Evolutionary conservation across 352 stramenopile species (phyloP).

Genomic region (Globisporangium cystogenes): DNA sequence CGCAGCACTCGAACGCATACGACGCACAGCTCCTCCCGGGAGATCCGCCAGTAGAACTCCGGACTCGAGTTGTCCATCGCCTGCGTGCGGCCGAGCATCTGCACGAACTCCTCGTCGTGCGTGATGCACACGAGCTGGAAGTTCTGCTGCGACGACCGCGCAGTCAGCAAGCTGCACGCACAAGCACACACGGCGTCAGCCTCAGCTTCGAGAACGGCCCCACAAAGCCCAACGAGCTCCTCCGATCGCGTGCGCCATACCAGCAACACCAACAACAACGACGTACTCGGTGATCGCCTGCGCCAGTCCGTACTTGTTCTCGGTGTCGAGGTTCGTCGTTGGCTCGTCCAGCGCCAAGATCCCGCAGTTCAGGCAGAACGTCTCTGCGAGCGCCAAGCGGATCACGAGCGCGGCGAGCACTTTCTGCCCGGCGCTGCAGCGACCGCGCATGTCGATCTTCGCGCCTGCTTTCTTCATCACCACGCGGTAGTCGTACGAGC

Average conservation of each 20-base stretch:
- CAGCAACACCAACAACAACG: too few relatives aligned
- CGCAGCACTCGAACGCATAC: neutral
- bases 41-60: constrained; percentile 84
- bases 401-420: constrained; percentile 96
- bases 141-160: constrained; percentile 93
- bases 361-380: constrained; percentile 98
- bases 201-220: neutral
- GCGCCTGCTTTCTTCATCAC: constrained; percentile 97
- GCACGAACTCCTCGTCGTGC: constrained; percentile 96
- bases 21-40: constrained; percentile 75
- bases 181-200: constrained; percentile 8
- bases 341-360: constrained; percentile 99
- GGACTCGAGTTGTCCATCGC: constrained; percentile 65
- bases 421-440: constrained; percentile 98
- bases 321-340: constrained; percentile 96
- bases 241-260: neutral
- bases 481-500: constrained; percentile 99
- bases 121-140: constrained; percentile 99
- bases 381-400: constrained; percentile 96
- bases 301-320: constrained; percentile 94
- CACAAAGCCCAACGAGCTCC: neutral
- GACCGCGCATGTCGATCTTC: constrained; percentile 98
- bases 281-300: constrained; percentile 86
- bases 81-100: constrained; percentile 83
- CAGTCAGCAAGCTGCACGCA: constrained; percentile 90